A percentile compares a stretch with the other conserved stretches of the same genome.
Conservation (phyloP, 345 rosid genomes). For the Crucihimalaya himalaica region DNA sequence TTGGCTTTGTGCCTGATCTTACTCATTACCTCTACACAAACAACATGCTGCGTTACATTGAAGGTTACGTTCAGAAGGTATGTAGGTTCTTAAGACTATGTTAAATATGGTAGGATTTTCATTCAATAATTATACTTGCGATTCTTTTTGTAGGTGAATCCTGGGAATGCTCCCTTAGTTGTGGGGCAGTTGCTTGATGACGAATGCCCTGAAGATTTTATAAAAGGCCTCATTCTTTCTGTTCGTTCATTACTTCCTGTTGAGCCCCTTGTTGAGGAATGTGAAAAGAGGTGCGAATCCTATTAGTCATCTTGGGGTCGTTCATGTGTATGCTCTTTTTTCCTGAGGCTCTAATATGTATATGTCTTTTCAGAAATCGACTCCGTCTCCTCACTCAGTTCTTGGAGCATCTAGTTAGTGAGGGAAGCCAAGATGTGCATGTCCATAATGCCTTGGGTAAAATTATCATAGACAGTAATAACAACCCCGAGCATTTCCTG, state of each 20-base stretch:
- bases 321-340: slow-evolving; percentile 9
- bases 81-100: slow-evolving; percentile 10
- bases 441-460: slow-evolving; percentile 99
- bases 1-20: slow-evolving; percentile 96
- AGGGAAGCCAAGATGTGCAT: slow-evolving; percentile 99
- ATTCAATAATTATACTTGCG: slow-evolving; percentile 17
- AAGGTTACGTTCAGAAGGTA: slow-evolving; percentile 99
- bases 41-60: slow-evolving; percentile 97
- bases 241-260: slow-evolving; percentile 85
- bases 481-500: slow-evolving; percentile 98
- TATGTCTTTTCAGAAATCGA: slow-evolving; percentile 72
- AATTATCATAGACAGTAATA: slow-evolving; percentile 97
- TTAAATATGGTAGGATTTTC: not conserved
- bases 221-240: slow-evolving; percentile 96
- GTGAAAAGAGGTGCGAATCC: slow-evolving; percentile 71
- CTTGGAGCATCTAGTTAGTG: slow-evolving; percentile 99
- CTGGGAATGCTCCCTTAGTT: slow-evolving; percentile 96
- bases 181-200: slow-evolving; percentile 94
- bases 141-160: slow-evolving; percentile 73
- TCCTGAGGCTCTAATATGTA: slow-evolving; percentile 32
- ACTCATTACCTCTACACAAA: slow-evolving; percentile 94
- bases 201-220: slow-evolving; percentile 98
- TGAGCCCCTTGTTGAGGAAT: slow-evolving; percentile 85
- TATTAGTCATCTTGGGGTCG: slow-evolving; percentile 10
- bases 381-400: slow-evolving; percentile 99